Evolutionary conservation across 805 yeast species (phyloP), one percentile per base, ranked within the genome.

Genomic region (Pichia manshurica): DNA sequence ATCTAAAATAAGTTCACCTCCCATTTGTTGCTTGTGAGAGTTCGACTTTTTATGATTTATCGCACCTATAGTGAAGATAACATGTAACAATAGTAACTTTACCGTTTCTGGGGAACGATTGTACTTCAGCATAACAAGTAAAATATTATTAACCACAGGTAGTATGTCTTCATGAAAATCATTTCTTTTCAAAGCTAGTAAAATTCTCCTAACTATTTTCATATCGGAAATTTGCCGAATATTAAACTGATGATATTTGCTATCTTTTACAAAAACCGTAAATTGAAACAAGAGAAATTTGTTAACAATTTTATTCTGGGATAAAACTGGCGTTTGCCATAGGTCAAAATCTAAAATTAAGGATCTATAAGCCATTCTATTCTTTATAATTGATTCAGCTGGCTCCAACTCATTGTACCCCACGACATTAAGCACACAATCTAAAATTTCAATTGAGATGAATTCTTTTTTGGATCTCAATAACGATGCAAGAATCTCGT

Each of bases 301-400:
- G 45, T 81, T 66, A 0, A 81, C 69, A 35, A 77, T 80, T 3
- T 65, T 55, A 17, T 60, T 46, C 10, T 45, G 20, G 1, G 47
- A 63, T 1, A 60, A 58, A 2, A 22, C 21, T 15, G 21, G 22
- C 10, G 64, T 65, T 47, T 70, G 69, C 78, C 87, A 82, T 19
- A 78, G 66, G 46, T 79, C 84, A 51, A 84, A 72, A 51, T 87
- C 89, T 17, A 81, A 70, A 34, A 85, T 70, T 39, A 87, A 60
- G 1, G 70, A 63, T 32, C 77, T 71, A 57, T 83, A 88, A 0
- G 83, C 84, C 2, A 64, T 50, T 0, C 75, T 70, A 53, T 84
- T 81, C 7, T 68, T 65, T 1, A 87, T 68, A 2, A 82, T 60
- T 0, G 91, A 81, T 7, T 79, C 78, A 31, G 67, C 63, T 0